Conservation (phyloP, 2,329 filamentous ascomycete genomes). For the Teratosphaeria viscida region DNA sequence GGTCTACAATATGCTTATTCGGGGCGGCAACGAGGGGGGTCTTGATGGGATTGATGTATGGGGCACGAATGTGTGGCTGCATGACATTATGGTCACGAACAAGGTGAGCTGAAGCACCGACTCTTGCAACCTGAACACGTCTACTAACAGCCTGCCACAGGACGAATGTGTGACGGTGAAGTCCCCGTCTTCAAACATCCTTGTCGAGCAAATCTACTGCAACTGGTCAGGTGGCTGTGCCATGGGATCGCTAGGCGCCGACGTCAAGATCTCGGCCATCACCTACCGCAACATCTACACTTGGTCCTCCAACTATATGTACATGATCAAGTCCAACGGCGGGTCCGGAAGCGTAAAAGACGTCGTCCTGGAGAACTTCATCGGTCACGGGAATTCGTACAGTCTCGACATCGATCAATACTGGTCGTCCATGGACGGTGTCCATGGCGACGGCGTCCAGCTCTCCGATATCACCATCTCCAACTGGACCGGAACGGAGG, state of each 20-base stretch:
- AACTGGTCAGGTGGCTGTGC: slow-evolving; percentile 51
- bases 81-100: slow-evolving; percentile 52
- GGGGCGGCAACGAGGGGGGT: slow-evolving; percentile 42
- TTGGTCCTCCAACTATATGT: slow-evolving; percentile 51
- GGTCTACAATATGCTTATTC: slow-evolving; percentile 46
- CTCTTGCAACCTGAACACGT: neutral
- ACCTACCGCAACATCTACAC: slow-evolving; percentile 50
- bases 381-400: slow-evolving; percentile 51
- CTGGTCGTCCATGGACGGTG: slow-evolving; percentile 37
- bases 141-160: slow-evolving; percentile 1
- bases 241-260: slow-evolving; percentile 44
- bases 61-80: slow-evolving; percentile 46
- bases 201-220: slow-evolving; percentile 52
- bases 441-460: slow-evolving; percentile 41
- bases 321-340: slow-evolving; percentile 49
- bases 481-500: slow-evolving; percentile 47
- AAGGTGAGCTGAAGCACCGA: slow-evolving; percentile 27
- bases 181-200: slow-evolving; percentile 41
- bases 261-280: slow-evolving; percentile 42
- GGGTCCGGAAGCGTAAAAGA: slow-evolving; percentile 45
- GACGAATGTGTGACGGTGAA: slow-evolving; percentile 51
- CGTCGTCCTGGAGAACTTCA: slow-evolving; percentile 46
- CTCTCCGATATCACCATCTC: slow-evolving; percentile 43
- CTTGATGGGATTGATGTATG: slow-evolving; percentile 49
- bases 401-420: slow-evolving; percentile 45